Conservation (phyloP, 495 filamentous ascomycete species). For the Aspergillus sparsus region DNA sequence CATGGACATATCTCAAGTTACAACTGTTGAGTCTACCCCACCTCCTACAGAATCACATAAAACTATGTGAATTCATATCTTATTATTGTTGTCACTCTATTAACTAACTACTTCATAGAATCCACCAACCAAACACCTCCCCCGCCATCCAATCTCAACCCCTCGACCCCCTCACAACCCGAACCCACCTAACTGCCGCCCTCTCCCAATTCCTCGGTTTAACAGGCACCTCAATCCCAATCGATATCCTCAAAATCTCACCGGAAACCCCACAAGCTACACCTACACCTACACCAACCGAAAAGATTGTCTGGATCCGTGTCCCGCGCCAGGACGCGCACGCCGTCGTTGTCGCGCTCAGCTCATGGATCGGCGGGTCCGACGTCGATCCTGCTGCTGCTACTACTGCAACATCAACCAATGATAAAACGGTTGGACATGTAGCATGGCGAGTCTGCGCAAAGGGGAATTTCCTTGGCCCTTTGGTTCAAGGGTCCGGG, state of each 20-base stretch:
- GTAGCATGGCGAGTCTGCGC: conserved; percentile 61
- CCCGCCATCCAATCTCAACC: conserved; percentile 28
- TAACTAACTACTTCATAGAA: conserved; percentile 19
- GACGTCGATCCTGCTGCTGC: conserved; percentile 18
- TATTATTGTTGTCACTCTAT: background rate
- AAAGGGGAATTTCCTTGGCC: conserved; percentile 56
- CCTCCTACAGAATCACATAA: background rate
- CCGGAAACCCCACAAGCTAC: background rate
- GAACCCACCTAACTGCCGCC: conserved; percentile 69
- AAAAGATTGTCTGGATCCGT: conserved; percentile 66
- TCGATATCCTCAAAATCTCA: conserved; percentile 73
- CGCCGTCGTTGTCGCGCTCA: conserved; percentile 67
- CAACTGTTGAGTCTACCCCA: conserved; percentile 33
- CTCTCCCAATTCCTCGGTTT: conserved; percentile 79
- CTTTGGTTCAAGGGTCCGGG: conserved; percentile 46
- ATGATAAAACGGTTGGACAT: conserved; percentile 16
- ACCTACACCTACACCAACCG: conserved; percentile 3
- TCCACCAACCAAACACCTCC: conserved; percentile 35
- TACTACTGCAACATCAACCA: no score
- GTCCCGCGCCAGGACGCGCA: conserved; percentile 67
- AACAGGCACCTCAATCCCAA: conserved; percentile 69
- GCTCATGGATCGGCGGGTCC: conserved; percentile 58
- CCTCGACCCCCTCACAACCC: conserved; percentile 73
- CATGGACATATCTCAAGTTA: conserved; percentile 52
- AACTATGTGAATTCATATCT: background rate